These are phyloP conservation scores for Amaranthus hypochondriacus DNA, from an alignment of 148 eudicot genomes.

Conservation along the genomic window DNA sequence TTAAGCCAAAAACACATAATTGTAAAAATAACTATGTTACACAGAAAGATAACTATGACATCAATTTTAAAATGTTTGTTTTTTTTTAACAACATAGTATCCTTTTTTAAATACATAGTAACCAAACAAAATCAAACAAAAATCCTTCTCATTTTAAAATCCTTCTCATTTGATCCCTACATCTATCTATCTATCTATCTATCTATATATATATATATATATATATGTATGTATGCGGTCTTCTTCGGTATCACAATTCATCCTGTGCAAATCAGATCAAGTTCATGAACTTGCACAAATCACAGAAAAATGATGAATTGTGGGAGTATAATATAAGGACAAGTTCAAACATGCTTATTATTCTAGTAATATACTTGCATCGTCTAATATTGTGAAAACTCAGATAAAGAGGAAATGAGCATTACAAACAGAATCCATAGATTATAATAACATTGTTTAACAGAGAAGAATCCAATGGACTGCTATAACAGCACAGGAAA, in stretches of 20 bases:
- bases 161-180: too few species aligned
- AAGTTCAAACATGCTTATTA: conserved; percentile 5
- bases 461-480: conserved; percentile 41
- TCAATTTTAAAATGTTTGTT: too few species aligned
- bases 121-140: too few species aligned
- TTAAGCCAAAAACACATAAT: too few species aligned
- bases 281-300: not conserved
- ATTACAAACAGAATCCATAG: conserved; percentile 2
- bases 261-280: not conserved
- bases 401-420: not conserved
- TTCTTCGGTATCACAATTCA: conserved; percentile 5
- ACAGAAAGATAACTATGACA: too few species aligned
- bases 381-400: not conserved
- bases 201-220: not conserved
- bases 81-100: too few species aligned
- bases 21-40: too few species aligned
- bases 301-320: not conserved
- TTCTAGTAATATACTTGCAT: not conserved
- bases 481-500: conserved; percentile 79
- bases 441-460: conserved; percentile 1
- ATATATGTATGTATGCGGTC: not conserved
- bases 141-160: too few species aligned
- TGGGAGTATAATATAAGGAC: not conserved
- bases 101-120: too few species aligned
- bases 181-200: too few species aligned